A percentile compares a stretch with the other conserved stretches of the same genome.
Conservation (phyloP, 441 rosid species). For the Arabidopsis lyrata region DNA sequence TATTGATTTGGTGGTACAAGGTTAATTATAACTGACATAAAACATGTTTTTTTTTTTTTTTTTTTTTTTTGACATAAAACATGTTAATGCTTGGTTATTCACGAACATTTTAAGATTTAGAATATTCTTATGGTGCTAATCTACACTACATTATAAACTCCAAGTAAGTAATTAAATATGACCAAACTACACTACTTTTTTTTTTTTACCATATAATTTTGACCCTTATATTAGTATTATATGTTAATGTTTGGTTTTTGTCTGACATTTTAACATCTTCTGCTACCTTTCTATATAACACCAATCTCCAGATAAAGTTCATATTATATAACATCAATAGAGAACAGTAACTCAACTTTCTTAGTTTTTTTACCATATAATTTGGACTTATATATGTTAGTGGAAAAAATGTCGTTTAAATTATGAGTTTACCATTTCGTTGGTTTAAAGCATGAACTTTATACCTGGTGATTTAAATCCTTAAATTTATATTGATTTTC, state of each 20-base stretch:
- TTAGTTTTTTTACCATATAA: background rate
- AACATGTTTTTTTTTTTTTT: no score
- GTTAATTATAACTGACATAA: constrained; percentile 3
- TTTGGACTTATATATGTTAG: no score
- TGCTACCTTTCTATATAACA: constrained; percentile 11
- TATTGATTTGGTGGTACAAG: constrained; percentile 9
- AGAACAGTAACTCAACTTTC: background rate
- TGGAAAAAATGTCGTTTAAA: no score
- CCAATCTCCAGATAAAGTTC: background rate
- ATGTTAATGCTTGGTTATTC: constrained; percentile 30
- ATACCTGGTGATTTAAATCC: no score
- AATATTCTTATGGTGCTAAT: constrained; percentile 22
- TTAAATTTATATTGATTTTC: no score
- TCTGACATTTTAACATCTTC: constrained; percentile 8
- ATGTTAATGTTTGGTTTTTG: constrained; percentile 9
- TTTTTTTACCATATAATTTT: constrained; percentile 18
- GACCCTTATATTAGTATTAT: constrained; percentile 25
- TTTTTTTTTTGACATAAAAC: no score
- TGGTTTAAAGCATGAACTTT: no score
- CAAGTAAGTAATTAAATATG: constrained; percentile 22
- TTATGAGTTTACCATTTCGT: no score
- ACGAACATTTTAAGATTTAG: constrained; percentile 7
- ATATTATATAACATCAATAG: background rate
- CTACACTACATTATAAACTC: constrained; percentile 32
- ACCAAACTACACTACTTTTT: no score